Base-by-base conservation (phyloP, 176 grass and related monocot genomes). In the Dendrocalamus sinicus region DNA sequence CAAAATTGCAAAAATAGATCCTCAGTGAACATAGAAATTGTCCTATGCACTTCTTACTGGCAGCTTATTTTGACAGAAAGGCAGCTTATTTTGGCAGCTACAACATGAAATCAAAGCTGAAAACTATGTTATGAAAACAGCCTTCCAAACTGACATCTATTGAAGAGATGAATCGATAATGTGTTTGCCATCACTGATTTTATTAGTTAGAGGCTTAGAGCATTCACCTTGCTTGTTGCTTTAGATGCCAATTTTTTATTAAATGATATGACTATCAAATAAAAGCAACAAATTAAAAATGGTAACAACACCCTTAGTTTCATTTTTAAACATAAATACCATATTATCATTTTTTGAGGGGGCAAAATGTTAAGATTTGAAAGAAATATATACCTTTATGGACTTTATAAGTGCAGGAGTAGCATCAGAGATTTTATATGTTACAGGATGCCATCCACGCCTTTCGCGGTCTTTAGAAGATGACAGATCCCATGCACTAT, bases 391-490 rank as follows among this genome's bases (percentile, higher is more conserved):
- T 70, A 96, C 96, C 96, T 94, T 99, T 87, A 99, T 96, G 76
- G 64, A 89, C 80, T 94, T 93, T 65, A 96, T 85, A 87, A 99
- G 88, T 78, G 74, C 51, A 55, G 88, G 92, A 78, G 90, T 92
- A 78, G 90, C 93, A 79, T 99, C 96, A 65, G 92, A 92, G 39
- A 99, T 82, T 85, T 88, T 92, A 89, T 96, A 99, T 60, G 92
- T 90, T 72, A 99, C 96, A 47, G 96, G 96, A 96, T 99, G 96
- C 96, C 96, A 99, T 51, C 91, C 90, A 52, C 90, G 88, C 64
- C 94, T 94, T 93, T 99, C 81, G 74, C 84, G 90, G 71, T 99
- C 94, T 92, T 89, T 99, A 74, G 96, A 94, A n/a, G 96, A 94
- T 84, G 92, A 94, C 75, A 94, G 76, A 86, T 99, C 96, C 94